A percentile compares a stretch with the other conserved stretches of the same genome.
Evolutionary conservation across 352 stramenopile species (phyloP).

Genomic region (Globisporangium barbulae): DNA sequence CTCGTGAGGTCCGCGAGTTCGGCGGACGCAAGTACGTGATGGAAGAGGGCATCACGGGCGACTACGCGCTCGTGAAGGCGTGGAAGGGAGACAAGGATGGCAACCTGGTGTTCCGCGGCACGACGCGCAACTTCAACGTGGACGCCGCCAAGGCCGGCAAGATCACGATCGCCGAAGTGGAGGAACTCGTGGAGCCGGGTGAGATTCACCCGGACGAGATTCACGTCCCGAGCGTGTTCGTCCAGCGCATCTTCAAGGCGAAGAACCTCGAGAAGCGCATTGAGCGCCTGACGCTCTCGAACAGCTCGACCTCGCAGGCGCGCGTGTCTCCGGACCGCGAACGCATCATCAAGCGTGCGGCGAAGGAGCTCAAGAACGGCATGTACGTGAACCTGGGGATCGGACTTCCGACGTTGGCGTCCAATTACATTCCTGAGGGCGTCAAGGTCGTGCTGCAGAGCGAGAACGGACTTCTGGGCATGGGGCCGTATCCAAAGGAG

Average conservation of each 20-base stretch:
- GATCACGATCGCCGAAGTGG: constrained; percentile 94
- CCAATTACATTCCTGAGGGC: constrained; percentile 93
- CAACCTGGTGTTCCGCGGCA: constrained; percentile 95
- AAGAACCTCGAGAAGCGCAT: constrained; percentile 92
- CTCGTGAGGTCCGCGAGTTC: constrained; percentile 72
- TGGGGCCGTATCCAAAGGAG: constrained; percentile 90
- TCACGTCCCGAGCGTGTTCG: constrained; percentile 95
- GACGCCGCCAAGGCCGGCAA: constrained; percentile 93
- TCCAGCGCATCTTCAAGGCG: constrained; percentile 94
- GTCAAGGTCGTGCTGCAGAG: constrained; percentile 95
- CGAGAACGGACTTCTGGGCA: constrained; percentile 95
- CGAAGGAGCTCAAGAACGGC: constrained; percentile 87
- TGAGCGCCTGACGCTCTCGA: constrained; percentile 89
- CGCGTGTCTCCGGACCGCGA: constrained; percentile 80
- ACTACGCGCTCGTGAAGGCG: constrained; percentile 95
- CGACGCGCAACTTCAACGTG: constrained; percentile 96
- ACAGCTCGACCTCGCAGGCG: constrained; percentile 54
- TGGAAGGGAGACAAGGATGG: constrained; percentile 95
- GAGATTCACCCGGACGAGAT: constrained; percentile 94
- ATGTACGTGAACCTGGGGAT: constrained; percentile 99
- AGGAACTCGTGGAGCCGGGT: constrained; percentile 93
- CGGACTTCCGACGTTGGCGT: constrained; percentile 92
- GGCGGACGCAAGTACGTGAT: constrained; percentile 93
- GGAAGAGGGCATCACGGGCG: constrained; percentile 92
- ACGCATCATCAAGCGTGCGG: constrained; percentile 92